Evolutionary conservation across 2,329 filamentous ascomycete genomes (phyloP), one percentile per base, ranked within the genome.

Genomic region (Diaporthe citriasiana): DNA sequence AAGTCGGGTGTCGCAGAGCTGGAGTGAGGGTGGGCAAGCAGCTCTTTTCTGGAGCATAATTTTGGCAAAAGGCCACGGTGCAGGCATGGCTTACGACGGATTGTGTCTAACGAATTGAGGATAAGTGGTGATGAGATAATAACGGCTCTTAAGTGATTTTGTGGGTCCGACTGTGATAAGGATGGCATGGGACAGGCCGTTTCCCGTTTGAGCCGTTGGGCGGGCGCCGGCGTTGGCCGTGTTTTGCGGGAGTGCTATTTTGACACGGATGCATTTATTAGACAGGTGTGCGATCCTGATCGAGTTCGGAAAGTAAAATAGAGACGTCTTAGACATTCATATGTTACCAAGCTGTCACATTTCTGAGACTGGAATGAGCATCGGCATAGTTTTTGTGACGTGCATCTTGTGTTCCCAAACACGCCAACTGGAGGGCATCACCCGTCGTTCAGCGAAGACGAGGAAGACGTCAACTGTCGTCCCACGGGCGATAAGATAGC

Each of bases 141-240:
- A 73, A 74, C 65, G n/a, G 35, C 38, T 60, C 27, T 51, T 63
- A 38, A 38, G 22, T 57, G 68, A 35, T 56, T 69, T 42, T 30
- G 63, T 71, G 57, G 74, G 65, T 70, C 40, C 35, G 27, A 40
- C 56, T 47, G 38, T 51, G 56, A 73, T 63, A 70, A 73, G 73
- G 65, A 42, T 57, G 30, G 47, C 65, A 57, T 60, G 57, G 65
- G 73, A 65, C 56, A 42, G 17, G 70, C 56, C 74, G 70, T 69
- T 55, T 63, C 73, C 63, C 73, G 47, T 57, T 47, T 51, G 40
- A 51, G 38, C 51, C 12, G 27, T n/a, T 30, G 51, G 69, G 50
- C 74, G 72, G 72, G 72, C 70, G 72, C 59, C 72, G 74, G 74
- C 74, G 72, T 74, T 75, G 69, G 72, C 74, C 72, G 74, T 68